Conservation (phyloP, 345 rosid species). For the Eucalyptus microcorys region DNA sequence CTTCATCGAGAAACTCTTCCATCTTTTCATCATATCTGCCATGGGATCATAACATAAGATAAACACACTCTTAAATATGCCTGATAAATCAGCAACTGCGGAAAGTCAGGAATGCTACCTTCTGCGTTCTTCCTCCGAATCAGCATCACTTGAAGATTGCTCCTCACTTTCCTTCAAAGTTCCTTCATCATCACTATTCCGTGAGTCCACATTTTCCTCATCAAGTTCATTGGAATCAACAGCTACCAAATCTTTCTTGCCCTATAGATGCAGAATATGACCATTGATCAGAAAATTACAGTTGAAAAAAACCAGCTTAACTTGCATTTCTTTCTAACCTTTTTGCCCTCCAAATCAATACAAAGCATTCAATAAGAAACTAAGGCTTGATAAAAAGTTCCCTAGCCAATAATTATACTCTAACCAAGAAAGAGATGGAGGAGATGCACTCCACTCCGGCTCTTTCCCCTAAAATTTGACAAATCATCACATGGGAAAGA, state of each 20-base stretch:
- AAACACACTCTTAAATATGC: not conserved
- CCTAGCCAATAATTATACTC: not conserved
- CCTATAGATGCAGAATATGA: conserved; percentile 22
- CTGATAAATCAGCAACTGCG: not conserved
- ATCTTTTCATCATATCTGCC: conserved; percentile 66
- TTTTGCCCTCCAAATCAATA: not conserved
- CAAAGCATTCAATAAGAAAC: not conserved
- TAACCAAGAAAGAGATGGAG: not conserved
- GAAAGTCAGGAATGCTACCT: conserved; percentile 22
- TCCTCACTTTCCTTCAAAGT: conserved; percentile 13
- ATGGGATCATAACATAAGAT: not conserved
- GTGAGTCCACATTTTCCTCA: conserved; percentile 19
- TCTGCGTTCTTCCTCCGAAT: conserved; percentile 74
- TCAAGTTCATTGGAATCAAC: conserved; percentile 53
- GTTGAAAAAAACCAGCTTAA: not conserved
- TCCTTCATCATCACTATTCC: conserved; percentile 49
- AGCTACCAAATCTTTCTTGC: conserved; percentile 73
- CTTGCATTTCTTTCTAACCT: not conserved
- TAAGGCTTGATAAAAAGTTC: not conserved
- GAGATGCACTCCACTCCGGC: not conserved
- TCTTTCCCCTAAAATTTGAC: not conserved
- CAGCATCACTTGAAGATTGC: conserved; percentile 44
- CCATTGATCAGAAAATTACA: not conserved
- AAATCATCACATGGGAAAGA: not conserved
- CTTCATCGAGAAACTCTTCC: conserved; percentile 69